phyloP scores from a whole-genome alignment of 805 yeast species.

The Spathaspora boniae region DNA sequence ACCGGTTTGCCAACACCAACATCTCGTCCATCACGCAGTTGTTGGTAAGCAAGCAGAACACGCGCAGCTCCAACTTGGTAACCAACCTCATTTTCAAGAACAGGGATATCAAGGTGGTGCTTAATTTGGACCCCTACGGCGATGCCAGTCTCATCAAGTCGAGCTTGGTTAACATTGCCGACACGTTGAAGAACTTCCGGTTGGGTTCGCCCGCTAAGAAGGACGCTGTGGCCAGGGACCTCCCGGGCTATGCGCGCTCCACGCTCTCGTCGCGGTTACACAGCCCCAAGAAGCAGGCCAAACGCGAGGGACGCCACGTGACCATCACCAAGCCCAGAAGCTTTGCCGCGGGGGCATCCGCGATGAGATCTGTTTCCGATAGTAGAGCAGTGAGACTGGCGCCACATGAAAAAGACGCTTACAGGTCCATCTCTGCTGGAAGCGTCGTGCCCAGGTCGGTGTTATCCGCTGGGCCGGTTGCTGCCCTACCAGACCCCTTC shows the following conservation, averaged over 20 bases:
- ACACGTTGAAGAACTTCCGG: slow-evolving; percentile 18
- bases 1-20: slow-evolving; percentile 24
- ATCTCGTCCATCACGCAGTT: slow-evolving; percentile 27
- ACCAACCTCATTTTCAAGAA: slow-evolving; percentile 25
- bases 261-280: slow-evolving; percentile 21
- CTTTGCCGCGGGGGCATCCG: neutral
- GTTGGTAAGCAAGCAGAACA: slow-evolving; percentile 9
- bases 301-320: neutral
- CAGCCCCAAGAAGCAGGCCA: neutral
- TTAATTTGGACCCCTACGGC: slow-evolving; percentile 27
- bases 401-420: too few species aligned
- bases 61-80: slow-evolving; percentile 24
- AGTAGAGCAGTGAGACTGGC: too few species aligned
- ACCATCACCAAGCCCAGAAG: neutral
- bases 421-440: too few species aligned
- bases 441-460: too few species aligned
- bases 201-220: slow-evolving; percentile 4
- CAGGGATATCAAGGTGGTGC: slow-evolving; percentile 17
- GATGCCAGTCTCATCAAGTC: slow-evolving; percentile 23
- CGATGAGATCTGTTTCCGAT: neutral
- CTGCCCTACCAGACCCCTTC: too few species aligned
- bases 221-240: slow-evolving; percentile 1
- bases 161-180: slow-evolving; percentile 22
- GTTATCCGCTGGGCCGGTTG: too few species aligned
- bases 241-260: slow-evolving; percentile 32